phyloP scores from a whole-genome alignment of 345 rosid species.

The Mercurialis annua region DNA sequence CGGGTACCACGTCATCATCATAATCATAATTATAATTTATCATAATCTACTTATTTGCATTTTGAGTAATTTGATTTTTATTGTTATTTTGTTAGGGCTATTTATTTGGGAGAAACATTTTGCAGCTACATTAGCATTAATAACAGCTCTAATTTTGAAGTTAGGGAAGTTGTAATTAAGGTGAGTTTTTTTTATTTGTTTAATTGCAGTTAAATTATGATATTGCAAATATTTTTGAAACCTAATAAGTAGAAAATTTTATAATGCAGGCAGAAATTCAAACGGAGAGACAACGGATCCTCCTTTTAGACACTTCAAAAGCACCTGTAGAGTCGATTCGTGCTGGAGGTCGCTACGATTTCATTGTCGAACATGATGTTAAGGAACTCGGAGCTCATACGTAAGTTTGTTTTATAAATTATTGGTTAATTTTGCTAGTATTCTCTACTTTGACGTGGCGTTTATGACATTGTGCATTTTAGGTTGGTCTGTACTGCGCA shows the following conservation, averaged over 20 bases:
- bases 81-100: constrained; percentile 48
- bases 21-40: neutral
- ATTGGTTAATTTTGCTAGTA: neutral
- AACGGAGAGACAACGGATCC: constrained; percentile 86
- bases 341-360: constrained; percentile 87
- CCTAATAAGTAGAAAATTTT: neutral
- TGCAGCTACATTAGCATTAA: constrained; percentile 93
- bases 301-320: constrained; percentile 82
- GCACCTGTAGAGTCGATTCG: constrained; percentile 83
- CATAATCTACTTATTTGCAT: neutral
- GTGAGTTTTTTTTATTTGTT: constrained; percentile 22
- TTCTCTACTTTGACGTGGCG: neutral
- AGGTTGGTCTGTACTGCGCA: constrained; percentile 94
- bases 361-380: constrained; percentile 93
- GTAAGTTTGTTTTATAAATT: constrained; percentile 26
- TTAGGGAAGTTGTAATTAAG: constrained; percentile 77
- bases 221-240: neutral
- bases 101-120: constrained; percentile 91
- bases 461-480: constrained; percentile 13
- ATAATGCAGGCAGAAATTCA: constrained; percentile 85
- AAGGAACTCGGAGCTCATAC: constrained; percentile 99
- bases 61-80: neutral
- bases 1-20: constrained; percentile 40
- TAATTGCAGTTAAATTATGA: neutral
- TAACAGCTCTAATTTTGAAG: constrained; percentile 80